These are phyloP conservation scores for Fusarium tjaetaba DNA, from an alignment of 2,329 filamentous ascomycete genomes.

Conservation along the genomic window DNA sequence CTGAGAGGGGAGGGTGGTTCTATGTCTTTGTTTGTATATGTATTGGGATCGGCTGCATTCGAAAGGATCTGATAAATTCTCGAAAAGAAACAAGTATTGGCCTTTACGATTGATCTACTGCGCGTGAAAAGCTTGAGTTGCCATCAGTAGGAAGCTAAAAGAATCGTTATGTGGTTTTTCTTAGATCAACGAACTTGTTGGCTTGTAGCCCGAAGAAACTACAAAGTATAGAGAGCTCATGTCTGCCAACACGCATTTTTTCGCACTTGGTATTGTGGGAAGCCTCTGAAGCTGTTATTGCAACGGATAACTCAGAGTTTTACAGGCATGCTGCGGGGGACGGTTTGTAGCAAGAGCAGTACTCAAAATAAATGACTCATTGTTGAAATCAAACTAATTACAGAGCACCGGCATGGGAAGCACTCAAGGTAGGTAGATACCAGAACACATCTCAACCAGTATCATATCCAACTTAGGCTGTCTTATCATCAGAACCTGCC, in stretches of 20 bases:
- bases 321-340: rapidly evolving
- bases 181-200: not conserved
- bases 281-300: too few relatives aligned
- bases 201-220: not conserved
- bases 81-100: too few relatives aligned
- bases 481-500: not conserved
- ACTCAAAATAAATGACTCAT: not conserved
- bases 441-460: not conserved
- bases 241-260: not conserved
- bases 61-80: too few relatives aligned
- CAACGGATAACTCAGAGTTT: not conserved
- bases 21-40: too few relatives aligned
- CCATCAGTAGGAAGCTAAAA: too few relatives aligned
- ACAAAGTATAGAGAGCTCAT: not conserved
- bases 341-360: rapidly evolving
- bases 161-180: not conserved
- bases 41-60: too few relatives aligned
- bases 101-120: too few relatives aligned
- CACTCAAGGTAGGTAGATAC: rapidly evolving
- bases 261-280: not conserved
- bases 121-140: too few relatives aligned
- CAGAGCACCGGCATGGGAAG: not conserved
- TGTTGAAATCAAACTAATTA: not conserved
- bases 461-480: not conserved
- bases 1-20: too few relatives aligned